Base-by-base conservation (phyloP, 1,284 basidiomycete genomes). In the Cryptococcus neoformans region DNA sequence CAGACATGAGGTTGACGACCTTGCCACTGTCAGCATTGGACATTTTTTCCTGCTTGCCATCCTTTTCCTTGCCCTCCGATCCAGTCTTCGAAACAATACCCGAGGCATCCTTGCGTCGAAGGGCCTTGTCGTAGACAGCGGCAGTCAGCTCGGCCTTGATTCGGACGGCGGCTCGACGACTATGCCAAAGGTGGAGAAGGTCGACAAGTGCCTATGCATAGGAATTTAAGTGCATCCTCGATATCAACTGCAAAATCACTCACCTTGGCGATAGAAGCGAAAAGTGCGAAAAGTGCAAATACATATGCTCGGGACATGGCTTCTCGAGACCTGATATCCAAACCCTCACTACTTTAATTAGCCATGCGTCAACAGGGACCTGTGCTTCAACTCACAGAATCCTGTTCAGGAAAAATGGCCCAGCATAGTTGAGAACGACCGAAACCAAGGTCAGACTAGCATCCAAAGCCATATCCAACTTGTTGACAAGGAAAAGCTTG, bases 121-220 rank as follows among this genome's bases (percentile, higher is more conserved):
- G 79, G 0, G 92, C 87, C 74, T 96, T 96, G 73, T 92, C 88
- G 68, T 94, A 97, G 54, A 96, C 88, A 0, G 88, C 81, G 17
- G 72, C 67, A 81, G 88, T 91, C 12, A 93, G 81, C 74, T 88
- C 85, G 4, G 84, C 81, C 14, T 87, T 83, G 21, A 88, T 83
- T 17, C 89, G 80, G 10, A 87, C 86, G 8, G 81, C 75, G 0
- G 85, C 87, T n/a, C 89, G 82, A 21, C 90, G 82, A 10, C 85
- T 83, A 62, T 83, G 84, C 86, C 88, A 92, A 2, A 92, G 79
- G 68, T 91, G 89, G 54, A 88, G 83, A 2, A 90, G 77, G 63
- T 93, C 90, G 0, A 83, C 80, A 70, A 89, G 79, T 0, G 85
- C 83, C 85, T 88, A 37, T 83, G 28, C 28, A 28, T 28, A 53